Evolutionary conservation across 345 rosid genomes (phyloP), one percentile per base, ranked within the genome.

Genomic region (Linum usitatissimum): DNA sequence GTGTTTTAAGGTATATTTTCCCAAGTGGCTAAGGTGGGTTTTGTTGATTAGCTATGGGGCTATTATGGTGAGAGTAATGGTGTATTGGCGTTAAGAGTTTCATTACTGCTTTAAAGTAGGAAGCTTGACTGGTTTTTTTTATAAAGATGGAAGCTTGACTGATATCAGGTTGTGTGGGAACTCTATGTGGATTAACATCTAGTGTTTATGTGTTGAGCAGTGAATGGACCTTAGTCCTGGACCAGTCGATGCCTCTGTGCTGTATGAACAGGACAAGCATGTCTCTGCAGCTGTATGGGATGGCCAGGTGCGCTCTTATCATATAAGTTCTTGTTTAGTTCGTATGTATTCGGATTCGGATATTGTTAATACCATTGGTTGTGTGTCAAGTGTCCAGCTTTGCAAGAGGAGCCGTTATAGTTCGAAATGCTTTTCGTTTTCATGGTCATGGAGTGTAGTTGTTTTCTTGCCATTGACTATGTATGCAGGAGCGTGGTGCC

Each of bases 191-290:
- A 45, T 15, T 45, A 7, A 34, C 8, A 7, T 45, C 2, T 10
- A 45, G 51, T 45, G 51, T 15, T 45, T 45, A 2, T 45, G 51
- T 45, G 8, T 45, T 17, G 55, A 53, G 4, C 12, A 48, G 69
- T 19, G 71, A 70, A 87, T 84, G 90, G 90, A 87, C 38, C 55
- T 83, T 9, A 87, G 78, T 81, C 95, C 90, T 49, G 90, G 95
- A 36, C 95, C 95, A 15, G 57, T 87, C 63, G 85, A 83, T 62
- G 78, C 69, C 38, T 60, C 69, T 72, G 70, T 84, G 5, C 71
- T 45, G 14, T 45, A 45, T 45, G 51, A 45, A 45, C 51, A 45
- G 17, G 51, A 45, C 51, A 45, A 45, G 51, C 51, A 45, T 45
- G 51, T 45, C 4, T 45, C 51, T 45, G 51, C 51, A 6, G 51